These are phyloP conservation scores for Stagonosporopsis vannaccii DNA, from an alignment of 2,329 filamentous ascomycete species.

Conservation along the genomic window DNA sequence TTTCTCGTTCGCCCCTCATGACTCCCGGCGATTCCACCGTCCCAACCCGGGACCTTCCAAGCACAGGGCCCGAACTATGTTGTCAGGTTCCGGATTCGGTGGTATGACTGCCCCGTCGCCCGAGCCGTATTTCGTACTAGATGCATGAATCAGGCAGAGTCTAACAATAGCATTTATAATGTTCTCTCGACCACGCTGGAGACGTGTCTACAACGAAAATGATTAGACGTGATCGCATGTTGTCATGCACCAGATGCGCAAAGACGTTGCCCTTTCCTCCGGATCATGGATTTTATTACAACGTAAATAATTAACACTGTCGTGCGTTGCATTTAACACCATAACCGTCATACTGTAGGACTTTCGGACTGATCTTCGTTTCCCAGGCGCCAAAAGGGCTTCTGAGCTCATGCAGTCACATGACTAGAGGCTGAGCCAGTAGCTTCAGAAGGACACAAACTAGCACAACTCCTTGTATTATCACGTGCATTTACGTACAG, in stretches of 20 bases:
- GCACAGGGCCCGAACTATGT: background rate
- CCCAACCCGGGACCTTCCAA: background rate
- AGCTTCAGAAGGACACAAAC: too few relatives aligned
- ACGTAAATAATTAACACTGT: background rate
- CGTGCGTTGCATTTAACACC: background rate
- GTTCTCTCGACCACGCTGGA: background rate
- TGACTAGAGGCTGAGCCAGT: too few relatives aligned
- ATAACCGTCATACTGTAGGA: background rate
- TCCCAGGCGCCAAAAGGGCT: too few relatives aligned
- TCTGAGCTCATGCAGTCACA: too few relatives aligned
- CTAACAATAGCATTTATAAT: slow-evolving; percentile 7
- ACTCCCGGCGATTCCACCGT: background rate
- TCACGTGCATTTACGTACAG: too few relatives aligned
- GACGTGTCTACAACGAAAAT: slow-evolving; percentile 3
- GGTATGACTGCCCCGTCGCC: slow-evolving; percentile 2
- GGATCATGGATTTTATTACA: background rate
- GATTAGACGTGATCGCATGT: background rate
- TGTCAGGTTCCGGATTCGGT: background rate
- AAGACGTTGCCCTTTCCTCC: background rate
- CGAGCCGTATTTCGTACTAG: slow-evolving; percentile 1
- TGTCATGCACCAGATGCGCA: background rate
- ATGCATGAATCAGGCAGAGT: background rate
- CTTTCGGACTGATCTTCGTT: too few relatives aligned
- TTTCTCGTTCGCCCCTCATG: background rate
- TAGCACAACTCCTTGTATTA: too few relatives aligned